Conservation (phyloP, 345 rosid genomes). For the Atalantia buxifolia region DNA sequence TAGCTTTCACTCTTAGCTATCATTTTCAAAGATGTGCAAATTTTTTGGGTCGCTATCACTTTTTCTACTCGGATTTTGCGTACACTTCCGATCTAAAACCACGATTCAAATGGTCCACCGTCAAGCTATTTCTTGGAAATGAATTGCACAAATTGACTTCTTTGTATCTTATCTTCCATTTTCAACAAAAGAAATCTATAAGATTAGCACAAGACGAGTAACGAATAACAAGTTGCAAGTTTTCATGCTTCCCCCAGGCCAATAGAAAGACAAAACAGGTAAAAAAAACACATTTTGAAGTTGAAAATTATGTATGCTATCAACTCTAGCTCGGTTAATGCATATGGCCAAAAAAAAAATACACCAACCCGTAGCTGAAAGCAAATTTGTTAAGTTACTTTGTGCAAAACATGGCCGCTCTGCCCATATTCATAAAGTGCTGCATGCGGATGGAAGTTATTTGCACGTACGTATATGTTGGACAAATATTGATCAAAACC, state of each 20-base stretch:
- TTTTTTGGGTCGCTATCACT: not conserved
- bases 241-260: not conserved
- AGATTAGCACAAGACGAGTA: too few species aligned
- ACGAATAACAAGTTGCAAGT: not conserved
- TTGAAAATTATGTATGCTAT: not conserved
- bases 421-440: constrained; percentile 23
- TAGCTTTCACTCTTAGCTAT: not conserved
- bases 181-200: not conserved
- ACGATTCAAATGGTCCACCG: not conserved
- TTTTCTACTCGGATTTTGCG: not conserved
- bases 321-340: not conserved
- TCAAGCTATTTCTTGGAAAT: not conserved
- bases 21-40: not conserved
- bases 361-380: constrained; percentile 2
- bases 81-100: not conserved
- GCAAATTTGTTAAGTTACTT: not conserved
- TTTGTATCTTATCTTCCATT: not conserved
- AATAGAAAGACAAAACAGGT: too few species aligned
- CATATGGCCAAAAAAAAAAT: too few species aligned
- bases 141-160: not conserved
- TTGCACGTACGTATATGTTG: constrained; percentile 22
- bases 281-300: too few species aligned
- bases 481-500: too few species aligned
- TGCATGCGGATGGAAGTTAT: constrained; percentile 56
- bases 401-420: constrained; percentile 51